Base-by-base conservation (phyloP, 108 stramenopile genomes). In the Thalassiosira profunda region DNA sequence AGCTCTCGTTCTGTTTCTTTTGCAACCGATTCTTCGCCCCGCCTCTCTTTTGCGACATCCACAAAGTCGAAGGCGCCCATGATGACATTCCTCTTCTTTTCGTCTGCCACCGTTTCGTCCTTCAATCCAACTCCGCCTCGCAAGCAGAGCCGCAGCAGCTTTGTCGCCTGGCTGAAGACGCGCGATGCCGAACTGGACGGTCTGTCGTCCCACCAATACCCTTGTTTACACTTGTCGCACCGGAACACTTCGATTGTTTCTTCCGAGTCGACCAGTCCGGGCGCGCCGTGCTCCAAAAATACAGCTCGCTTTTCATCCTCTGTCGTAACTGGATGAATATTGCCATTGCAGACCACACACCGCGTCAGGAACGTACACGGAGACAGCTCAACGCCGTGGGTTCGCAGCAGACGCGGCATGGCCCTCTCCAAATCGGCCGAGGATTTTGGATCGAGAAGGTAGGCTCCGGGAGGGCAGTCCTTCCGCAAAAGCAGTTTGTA, bases 321-420 rank as follows among this genome's bases (percentile, higher is more conserved):
- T 2, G 82, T 83, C 8, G 66, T 20, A 4, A 96, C 90, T 12
- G 57, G 67, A 20, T 72, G 37, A 63, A 96, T 96, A 21, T 58
- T 64, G 1, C 94, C 94, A 83, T 91, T 91, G 70, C 94, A 96
- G 30, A 92, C 88, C 9, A 93, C 92, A 61, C 94, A 96, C 23
- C 87, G 74, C 5, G 86, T 83, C 34, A 96, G 70, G 58, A 93
- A 93, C 23, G 61, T 71, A 9, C 52, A 17, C 0, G 94, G 94
- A 23, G 81, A 67, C 36, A 96, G 37, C 23, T 45, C 68, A 1
- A 91, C 85, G 5, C 91, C 91, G 53, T 96, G 91, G 7, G 86
- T 80, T 21, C 79, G 63, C 47, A 96, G 47, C 14, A 96, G 61
- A 64, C 91, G 83, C 2, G 84, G 81, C 30, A 96, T 44, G 5